Evolutionary conservation across 2,329 filamentous ascomycete species (phyloP).

Genomic region (Dactylellina parvicollis): DNA sequence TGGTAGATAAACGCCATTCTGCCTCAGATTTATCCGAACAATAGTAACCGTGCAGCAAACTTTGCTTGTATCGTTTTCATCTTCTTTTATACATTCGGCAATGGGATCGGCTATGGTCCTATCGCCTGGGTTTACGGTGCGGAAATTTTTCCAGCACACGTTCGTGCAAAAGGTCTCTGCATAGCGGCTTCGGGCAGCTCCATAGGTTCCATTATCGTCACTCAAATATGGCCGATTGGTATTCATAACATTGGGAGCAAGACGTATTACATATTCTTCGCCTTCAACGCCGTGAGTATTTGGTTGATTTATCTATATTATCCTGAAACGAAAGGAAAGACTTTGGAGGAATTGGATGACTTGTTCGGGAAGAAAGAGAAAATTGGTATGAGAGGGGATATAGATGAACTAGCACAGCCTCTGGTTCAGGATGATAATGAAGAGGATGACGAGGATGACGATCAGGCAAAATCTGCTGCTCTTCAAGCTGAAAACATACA

Average conservation of each 20-base stretch:
- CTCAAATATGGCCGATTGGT: slow-evolving; percentile 50
- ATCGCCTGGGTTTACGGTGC: slow-evolving; percentile 54
- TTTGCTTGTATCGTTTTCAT: slow-evolving; percentile 46
- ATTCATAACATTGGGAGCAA: slow-evolving; percentile 54
- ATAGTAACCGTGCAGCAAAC: slow-evolving; percentile 64
- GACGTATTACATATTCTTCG: slow-evolving; percentile 51
- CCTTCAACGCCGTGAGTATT: slow-evolving; percentile 44
- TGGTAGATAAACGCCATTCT: slow-evolving; percentile 67
- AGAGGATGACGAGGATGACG: slow-evolving; percentile 26
- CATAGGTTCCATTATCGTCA: slow-evolving; percentile 52
- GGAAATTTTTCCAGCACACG: slow-evolving; percentile 50
- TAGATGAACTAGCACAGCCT: neutral
- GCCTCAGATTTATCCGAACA: slow-evolving; percentile 66
- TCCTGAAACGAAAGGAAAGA: slow-evolving; percentile 53
- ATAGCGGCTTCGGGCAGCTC: slow-evolving; percentile 52
- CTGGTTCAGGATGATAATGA: slow-evolving; percentile 19
- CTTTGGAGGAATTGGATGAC: slow-evolving; percentile 49
- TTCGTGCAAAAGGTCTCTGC: slow-evolving; percentile 48
- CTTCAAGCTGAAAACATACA: neutral
- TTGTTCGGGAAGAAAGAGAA: slow-evolving; percentile 33
- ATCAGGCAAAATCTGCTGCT: neutral
- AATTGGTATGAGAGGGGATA: neutral
- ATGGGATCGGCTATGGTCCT: slow-evolving; percentile 48
- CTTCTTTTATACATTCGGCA: slow-evolving; percentile 49
- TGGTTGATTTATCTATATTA: slow-evolving; percentile 43